Evolutionary conservation across 2,329 filamentous ascomycete genomes (phyloP), one percentile per base, ranked within the genome.

Genomic region (Microdochium bolleyi): DNA sequence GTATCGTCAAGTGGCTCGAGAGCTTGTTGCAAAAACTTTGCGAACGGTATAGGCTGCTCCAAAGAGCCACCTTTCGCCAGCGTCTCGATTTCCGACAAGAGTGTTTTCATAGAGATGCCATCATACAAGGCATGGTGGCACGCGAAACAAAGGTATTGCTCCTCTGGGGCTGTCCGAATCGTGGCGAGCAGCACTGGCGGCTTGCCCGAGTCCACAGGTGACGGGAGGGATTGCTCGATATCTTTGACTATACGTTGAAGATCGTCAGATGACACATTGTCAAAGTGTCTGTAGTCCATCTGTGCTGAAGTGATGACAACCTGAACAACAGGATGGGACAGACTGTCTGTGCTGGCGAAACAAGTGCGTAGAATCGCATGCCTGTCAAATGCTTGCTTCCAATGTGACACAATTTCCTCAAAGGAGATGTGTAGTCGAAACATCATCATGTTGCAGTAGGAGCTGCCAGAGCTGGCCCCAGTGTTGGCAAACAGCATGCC

Each of bases 81-180:
- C 2, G 72, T 64, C 60, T 94, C 83, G 1, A 95, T 72, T 61
- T 96, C 91, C 0, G 79, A 67, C 24, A 92, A 76, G 0, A 96
- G 72, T 9, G 76, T 74, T 1, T 77, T 72, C 61, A 96, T 86
- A 0, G 90, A 89, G 34, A 87, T 83, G 0, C 87, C 92, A 67
- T 96, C 92, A 60, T 96, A 95, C 1, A 96, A 72, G 2, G 89
- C 88, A 68, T 96, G 92, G 60, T 96, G 91, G 60, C 73, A 84
- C 37, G 74, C 66, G 49, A 77, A 77, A 0, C 73, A 84, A 1
- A 77, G 60, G 46, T 75, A 76, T 0, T 54, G 50, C 0, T 56
- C 62, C 0, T 60, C 63, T 5, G 60, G 60, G 1, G 66, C 59
- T 10, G 59, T 58, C 13, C 52, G 57, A 22, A 82, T 66, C 0